Evolutionary conservation across 176 grass and related monocot species (phyloP), one percentile per base, ranked within the genome.

Genomic region (Melocanna baccifera): DNA sequence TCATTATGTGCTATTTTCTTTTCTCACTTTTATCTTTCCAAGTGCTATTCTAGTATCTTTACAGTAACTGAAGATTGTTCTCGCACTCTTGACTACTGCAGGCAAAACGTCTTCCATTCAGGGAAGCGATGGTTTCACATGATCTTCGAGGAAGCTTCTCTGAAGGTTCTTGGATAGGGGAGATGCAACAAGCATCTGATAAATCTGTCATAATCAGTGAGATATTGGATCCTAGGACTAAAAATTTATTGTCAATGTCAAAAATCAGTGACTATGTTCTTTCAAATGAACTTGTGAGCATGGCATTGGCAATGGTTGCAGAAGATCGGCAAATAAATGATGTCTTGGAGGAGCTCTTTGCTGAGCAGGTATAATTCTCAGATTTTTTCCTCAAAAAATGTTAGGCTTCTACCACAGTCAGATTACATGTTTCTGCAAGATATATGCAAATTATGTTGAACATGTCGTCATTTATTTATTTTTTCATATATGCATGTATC

Each of bases 271-370:
- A 94, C 79, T 94, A 94, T 61, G 92, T 94, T 78, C 87, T 94
- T 76, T 94, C 92, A 71, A 94, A 94, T 85, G 92, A 94, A 89
- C 87, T 94, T 28, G 92, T 94, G 81, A 94, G 92, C 72, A 94
- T 94, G 92, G 92, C 89, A 47, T 69, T 94, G 85, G 92, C 89
- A 75, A 94, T 94, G 92, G 92, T 94, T 58, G 89, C 89, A 51
- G 92, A 91, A 66, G 92, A 94, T 77, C 77, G 89, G 7, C 92
- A 94, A 65, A 94, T 94, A 91, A 94, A 94, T 84, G 82, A 89
- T 64, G 87, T 94, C 18, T 87, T 94, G 72, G 92, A 94, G 74
- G 92, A 94, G 67, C 89, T 94, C 50, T 94, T 94, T 78, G 92
- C 86, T 0, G 92, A 94, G 48, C 80, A 94, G 84, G 92, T 94